Evolutionary conservation across 495 filamentous ascomycete species (phyloP), one percentile per base, ranked within the genome.

Genomic region (Elasticomyces elasticus): DNA sequence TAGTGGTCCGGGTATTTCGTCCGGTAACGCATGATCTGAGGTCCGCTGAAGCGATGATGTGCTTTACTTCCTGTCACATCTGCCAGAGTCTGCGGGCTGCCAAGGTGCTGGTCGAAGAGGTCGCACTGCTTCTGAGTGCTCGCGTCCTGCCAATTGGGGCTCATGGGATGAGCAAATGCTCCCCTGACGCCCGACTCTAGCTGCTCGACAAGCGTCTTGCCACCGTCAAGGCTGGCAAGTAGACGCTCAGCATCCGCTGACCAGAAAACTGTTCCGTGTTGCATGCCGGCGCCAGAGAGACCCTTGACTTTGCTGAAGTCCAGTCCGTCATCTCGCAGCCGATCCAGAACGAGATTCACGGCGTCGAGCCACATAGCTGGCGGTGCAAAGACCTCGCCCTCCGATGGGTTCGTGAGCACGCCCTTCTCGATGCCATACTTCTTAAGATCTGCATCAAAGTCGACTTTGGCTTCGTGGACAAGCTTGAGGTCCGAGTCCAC

Each of bases 261-360:
- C 91, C 92, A 97, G 72, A 94, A 87, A 4, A 98, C 87, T 65
- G 89, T 96, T 6, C 90, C 91, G 64, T 97, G 92, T 71, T 98
- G 92, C 74, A 95, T 91, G 51, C 92, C 91, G 12, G 91, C 91
- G 25, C 87, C 92, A 59, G 85, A 90, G 59, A 98, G 77, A 20
- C 90, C 92, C 59, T 76, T 78, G 24, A 98, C 82, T 22, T 80
- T 79, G 50, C 73, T 65, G 60, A 95, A 86, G 55, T 94, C 87
- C 33, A 90, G 77, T 0, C 85, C 84, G 53, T 81, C 76, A 41
- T 81, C 75, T 62, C 81, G 75, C 55, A 98, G 73, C 20, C 81
- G 80, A 11, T 78, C 67, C 22, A 97, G 74, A 3, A 95, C 87
- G 2, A 89, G 74, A 65, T 97, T 89, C 40, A 96, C 68, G 2